A percentile compares a stretch with the other conserved stretches of the same genome.
Conservation (phyloP, 192 early-diverging fungal genomes). For the Coemansia sp. region DNA sequence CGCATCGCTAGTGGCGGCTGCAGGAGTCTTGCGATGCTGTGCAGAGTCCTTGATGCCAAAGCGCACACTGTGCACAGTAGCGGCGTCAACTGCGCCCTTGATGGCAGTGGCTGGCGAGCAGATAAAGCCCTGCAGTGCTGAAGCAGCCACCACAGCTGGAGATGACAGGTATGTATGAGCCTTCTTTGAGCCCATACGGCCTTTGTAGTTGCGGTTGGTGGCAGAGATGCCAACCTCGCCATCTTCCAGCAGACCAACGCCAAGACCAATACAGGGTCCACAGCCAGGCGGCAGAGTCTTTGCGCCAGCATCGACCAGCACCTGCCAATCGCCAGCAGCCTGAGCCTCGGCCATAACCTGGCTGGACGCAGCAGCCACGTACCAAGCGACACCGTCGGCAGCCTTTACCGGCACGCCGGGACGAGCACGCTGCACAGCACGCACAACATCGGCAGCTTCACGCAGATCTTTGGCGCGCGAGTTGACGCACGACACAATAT, state of each 20-base stretch:
- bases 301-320: constrained; percentile 85
- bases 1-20: constrained; percentile 22
- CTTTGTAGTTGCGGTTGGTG: constrained; percentile 98
- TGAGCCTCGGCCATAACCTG: constrained; percentile 89
- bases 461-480: constrained; percentile 86
- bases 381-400: constrained; percentile 77
- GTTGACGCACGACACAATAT: constrained; percentile 95
- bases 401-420: constrained; percentile 22
- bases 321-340: constrained; percentile 82
- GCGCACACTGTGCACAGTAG: constrained; percentile 15
- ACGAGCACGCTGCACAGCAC: constrained; percentile 30
- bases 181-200: constrained; percentile 92
- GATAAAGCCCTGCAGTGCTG: constrained; percentile 85
- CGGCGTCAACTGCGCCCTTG: constrained; percentile 8
- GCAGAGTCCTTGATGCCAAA: constrained; percentile 30
- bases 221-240: constrained; percentile 98
- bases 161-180: constrained; percentile 93
- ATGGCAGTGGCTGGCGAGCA: constrained; percentile 55
- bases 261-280: constrained; percentile 95
- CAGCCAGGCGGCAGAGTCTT: constrained; percentile 89
- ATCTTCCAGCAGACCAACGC: constrained; percentile 89
- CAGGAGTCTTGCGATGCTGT: background rate
- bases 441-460: constrained; percentile 80
- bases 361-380: constrained; percentile 90
- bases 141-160: constrained; percentile 94